Base-by-base conservation (phyloP, 2,329 filamentous ascomycete species). In the Metarhizium guizhouense region DNA sequence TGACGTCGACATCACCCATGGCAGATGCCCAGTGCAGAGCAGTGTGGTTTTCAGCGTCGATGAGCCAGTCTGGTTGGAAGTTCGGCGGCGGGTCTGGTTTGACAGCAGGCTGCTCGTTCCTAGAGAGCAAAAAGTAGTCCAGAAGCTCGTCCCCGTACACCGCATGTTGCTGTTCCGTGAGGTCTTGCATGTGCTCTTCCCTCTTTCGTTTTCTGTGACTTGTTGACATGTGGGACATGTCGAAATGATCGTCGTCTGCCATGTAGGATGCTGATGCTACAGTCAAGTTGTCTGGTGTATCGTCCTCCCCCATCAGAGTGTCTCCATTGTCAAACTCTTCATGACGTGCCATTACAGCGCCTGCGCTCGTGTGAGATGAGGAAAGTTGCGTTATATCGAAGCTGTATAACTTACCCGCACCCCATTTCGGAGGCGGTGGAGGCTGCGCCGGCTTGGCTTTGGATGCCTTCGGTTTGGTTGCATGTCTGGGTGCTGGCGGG, bases 11-110 rank as follows among this genome's bases (percentile, higher is more conserved):
- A 62, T 97, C 94, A 57, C 94, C 94, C 93, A 99, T 99, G 29
- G 94, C 90, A 54, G 90, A 91, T 18, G 92, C 94, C 94, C 94
- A 99, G 68, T 99, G 94, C 61, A 99, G 81, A 6, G 93, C 92
- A 2, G 91, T 95, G 66, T 97, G 92, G 10, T 87, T 86, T 64
- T 95, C 91, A 47, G 91, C 88, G 68, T 99, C 94, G 59, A 99
- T 96, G n/a, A 86, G 80, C 69, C 90, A 88, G 70, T 99, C 88
- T 6, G 95, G 85, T 66, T 95, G 86, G 64, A 96, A 95, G 67
- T 90, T 87, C 38, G 84, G 76, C 0, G 94, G 94, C 3, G 93
- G 92, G 58, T 90, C 84, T 1, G 91, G 92, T 54, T 77, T 84
- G 63, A 74, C 83, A 65, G 85, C 84, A 20, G 85, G 82, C 57